Evolutionary conservation across 2,329 filamentous ascomycete species (phyloP).

Genomic region (Phialophora expanda): DNA sequence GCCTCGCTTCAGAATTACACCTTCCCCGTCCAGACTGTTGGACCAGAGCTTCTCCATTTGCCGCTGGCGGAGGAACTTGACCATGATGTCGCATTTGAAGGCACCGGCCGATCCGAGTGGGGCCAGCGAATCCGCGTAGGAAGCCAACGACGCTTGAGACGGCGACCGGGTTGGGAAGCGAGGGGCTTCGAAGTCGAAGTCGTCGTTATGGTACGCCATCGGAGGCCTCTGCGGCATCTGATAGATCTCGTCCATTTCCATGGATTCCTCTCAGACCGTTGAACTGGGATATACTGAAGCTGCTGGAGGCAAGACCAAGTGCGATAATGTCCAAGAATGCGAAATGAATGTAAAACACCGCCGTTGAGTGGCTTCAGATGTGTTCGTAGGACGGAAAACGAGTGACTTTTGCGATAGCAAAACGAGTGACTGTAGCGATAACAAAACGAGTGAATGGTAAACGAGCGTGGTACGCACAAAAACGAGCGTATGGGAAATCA

Average conservation of each 20-base stretch:
- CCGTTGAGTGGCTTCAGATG: neutral
- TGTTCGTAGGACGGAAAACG: neutral
- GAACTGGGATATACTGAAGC: neutral
- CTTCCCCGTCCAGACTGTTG: constrained; percentile 46
- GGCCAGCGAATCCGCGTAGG: neutral
- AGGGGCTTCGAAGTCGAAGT: constrained; percentile 5
- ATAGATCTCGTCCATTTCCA: constrained; percentile 8
- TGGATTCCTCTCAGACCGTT: neutral
- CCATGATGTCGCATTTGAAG: constrained; percentile 21
- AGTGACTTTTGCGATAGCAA: neutral
- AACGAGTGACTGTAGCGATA: neutral
- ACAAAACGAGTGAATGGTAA: neutral
- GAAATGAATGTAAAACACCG: neutral
- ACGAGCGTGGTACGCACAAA: neutral
- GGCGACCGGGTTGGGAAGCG: constrained; percentile 2
- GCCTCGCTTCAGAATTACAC: constrained; percentile 60
- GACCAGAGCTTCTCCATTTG: constrained; percentile 28
- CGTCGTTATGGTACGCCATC: constrained; percentile 7
- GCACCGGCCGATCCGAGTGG: constrained; percentile 3
- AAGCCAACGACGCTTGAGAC: constrained; percentile 2
- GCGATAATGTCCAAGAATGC: neutral
- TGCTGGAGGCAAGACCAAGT: neutral
- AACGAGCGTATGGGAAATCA: constrained; percentile 1
- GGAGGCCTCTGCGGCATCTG: constrained; percentile 9
- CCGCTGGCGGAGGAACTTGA: constrained; percentile 22